phyloP scores from a whole-genome alignment of 1,284 basidiomycete species.

The Golubevia sp. region DNA sequence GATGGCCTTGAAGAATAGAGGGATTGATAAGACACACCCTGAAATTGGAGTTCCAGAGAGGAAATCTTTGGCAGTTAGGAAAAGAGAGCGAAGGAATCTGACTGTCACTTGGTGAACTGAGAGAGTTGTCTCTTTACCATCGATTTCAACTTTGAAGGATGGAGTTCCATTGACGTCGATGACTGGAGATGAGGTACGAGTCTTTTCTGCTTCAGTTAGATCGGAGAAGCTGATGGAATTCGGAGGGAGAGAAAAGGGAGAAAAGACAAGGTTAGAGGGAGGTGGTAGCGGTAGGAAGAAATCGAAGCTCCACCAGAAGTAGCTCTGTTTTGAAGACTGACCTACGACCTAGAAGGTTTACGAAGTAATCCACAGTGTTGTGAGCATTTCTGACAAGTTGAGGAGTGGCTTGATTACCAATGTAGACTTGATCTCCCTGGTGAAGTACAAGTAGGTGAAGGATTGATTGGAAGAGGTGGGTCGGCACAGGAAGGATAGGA shows the following conservation, averaged over 20 bases:
- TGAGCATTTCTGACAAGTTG: conserved; percentile 93
- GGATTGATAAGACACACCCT: conserved; percentile 83
- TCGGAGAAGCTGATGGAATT: conserved; percentile 71
- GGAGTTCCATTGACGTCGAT: conserved; percentile 46
- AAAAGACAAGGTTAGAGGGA: conserved; percentile 2
- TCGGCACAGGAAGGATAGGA: conserved; percentile 9
- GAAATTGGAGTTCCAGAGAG: conserved; percentile 77
- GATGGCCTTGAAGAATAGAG: conserved; percentile 63
- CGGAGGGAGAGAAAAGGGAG: not conserved
- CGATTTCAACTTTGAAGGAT: conserved; percentile 51
- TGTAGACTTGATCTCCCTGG: conserved; percentile 68
- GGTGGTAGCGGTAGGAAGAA: conserved; percentile 2
- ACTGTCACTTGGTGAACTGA: conserved; percentile 66
- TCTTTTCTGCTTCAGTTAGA: conserved; percentile 70
- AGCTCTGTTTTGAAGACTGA: conserved; percentile 63
- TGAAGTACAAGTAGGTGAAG: not conserved
- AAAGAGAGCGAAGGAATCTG: conserved; percentile 82
- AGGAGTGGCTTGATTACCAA: conserved; percentile 91
- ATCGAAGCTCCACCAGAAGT: not conserved
- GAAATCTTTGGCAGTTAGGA: conserved; percentile 89
- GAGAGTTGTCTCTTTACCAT: conserved; percentile 42
- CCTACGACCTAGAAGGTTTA: conserved; percentile 91
- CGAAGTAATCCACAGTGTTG: conserved; percentile 93
- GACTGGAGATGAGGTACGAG: conserved; percentile 72
- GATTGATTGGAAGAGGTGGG: not conserved